Base-by-base conservation (phyloP, 2,329 filamentous ascomycete species). In the Apiospora koreana region DNA sequence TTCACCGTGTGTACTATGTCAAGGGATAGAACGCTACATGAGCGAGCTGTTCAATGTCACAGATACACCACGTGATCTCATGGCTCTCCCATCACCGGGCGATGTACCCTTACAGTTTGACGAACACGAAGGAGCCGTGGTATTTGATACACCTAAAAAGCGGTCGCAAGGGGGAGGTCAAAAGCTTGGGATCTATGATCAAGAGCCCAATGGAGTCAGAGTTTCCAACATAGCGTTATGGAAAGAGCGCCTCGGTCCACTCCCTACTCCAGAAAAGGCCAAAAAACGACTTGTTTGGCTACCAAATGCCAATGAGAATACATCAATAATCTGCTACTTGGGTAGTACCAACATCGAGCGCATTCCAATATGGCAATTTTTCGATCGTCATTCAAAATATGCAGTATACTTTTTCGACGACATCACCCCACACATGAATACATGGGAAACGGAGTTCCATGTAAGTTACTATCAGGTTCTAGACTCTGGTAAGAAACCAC, bases 381-480 rank as follows among this genome's bases (percentile, higher is more conserved):
- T 74, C 6, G 71, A 78, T 12, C 71, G 75, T 0, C 76, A 79
- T 62, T 67, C 66, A 0, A 70, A 67, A 10, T 68, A 71, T 2
- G 68, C 73, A 18, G 72, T 72, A 1, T 73, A 73, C 43, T 72
- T 77, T 46, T 75, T 75, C 58, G 78, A 80, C 25, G 74, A 77
- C 8, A 75, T 75, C 1, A 72, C 70, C 0, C 72, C 72, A 25
- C 50, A 72, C 0, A 12, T 72, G 23, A 80, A 80, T 48, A 70
- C 41, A 0, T 80, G 78, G 78, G 74, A 74, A 28, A 80, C 78
- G 0, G 78, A 79, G 67, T 68, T 80, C 12, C 77, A 79, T 68
- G 71, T 79, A 10, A 75, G 73, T 12, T 79, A 76, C 42, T 78
- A 73, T 10, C 69, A 72, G 31, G 54, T 77, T 14, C 66, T 62